These are phyloP conservation scores for Rutstroemia sydowiana DNA, from an alignment of 2,329 filamentous ascomycete species.

Conservation along the genomic window DNA sequence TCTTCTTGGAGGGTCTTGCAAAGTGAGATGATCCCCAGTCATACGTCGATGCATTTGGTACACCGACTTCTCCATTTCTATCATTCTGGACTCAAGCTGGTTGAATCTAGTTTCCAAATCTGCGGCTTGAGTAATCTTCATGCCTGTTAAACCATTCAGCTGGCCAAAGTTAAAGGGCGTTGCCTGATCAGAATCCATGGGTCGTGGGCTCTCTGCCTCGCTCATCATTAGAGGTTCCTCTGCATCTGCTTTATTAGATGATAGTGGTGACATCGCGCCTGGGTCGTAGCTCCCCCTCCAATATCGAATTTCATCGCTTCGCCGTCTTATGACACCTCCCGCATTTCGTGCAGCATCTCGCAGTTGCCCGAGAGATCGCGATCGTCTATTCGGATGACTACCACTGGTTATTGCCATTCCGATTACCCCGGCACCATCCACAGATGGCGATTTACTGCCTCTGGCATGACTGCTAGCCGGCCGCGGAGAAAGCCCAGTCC, in stretches of 20 bases:
- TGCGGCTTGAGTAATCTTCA: conserved; percentile 51
- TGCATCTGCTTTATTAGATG: conserved; percentile 38
- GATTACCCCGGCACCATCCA: conserved; percentile 33
- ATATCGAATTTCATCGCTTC: conserved; percentile 57
- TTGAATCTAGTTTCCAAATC: conserved; percentile 47
- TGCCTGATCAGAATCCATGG: conserved; percentile 31
- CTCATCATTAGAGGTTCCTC: conserved; percentile 29
- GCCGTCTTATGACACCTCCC: conserved; percentile 37
- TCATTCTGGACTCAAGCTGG: conserved; percentile 44
- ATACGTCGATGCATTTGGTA: conserved; percentile 12
- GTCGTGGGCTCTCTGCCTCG: conserved; percentile 22
- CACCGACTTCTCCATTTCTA: conserved; percentile 40
- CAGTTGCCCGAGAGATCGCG: conserved; percentile 51
- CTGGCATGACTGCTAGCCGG: conserved; percentile 54
- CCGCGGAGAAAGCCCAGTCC: conserved; percentile 50
- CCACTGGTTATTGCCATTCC: conserved; percentile 57
- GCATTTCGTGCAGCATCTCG: conserved; percentile 32
- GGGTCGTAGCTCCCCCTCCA: conserved; percentile 55
- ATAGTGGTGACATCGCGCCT: conserved; percentile 43
- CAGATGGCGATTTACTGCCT: conserved; percentile 33
- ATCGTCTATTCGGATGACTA: conserved; percentile 44
- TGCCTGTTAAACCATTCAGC: conserved; percentile 40
- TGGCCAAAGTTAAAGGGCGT: conserved; percentile 50
- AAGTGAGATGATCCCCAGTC: conserved; percentile 12
- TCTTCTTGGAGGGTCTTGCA: conserved; percentile 23